These are phyloP conservation scores for Delonix regia DNA, from an alignment of 306 rosid species.

Conservation along the genomic window DNA sequence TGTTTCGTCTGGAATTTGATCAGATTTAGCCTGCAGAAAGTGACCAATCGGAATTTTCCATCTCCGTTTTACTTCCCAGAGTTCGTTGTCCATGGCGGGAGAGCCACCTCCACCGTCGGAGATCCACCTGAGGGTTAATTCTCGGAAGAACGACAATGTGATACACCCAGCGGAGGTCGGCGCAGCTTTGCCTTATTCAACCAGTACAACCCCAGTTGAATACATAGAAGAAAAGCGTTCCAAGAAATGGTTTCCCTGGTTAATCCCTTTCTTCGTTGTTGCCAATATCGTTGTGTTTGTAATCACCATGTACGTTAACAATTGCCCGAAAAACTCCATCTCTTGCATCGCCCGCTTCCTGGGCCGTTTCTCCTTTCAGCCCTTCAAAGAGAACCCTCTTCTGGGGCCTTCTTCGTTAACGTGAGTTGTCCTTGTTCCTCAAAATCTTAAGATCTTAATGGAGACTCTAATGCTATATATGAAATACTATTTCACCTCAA, in stretches of 20 bases:
- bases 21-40: not conserved
- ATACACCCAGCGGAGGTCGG: slow-evolving; percentile 65
- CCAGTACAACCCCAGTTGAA: slow-evolving; percentile 34
- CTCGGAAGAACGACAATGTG: slow-evolving; percentile 40
- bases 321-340: slow-evolving; percentile 82
- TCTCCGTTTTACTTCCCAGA: not conserved
- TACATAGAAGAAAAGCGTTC: slow-evolving; percentile 58
- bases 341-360: slow-evolving; percentile 75
- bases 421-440: slow-evolving; percentile 48
- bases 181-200: slow-evolving; percentile 36
- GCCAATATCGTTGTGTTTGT: slow-evolving; percentile 63
- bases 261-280: slow-evolving; percentile 65
- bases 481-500: not conserved
- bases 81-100: slow-evolving; percentile 47
- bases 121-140: slow-evolving; percentile 50
- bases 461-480: too few relatives aligned
- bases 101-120: slow-evolving; percentile 41
- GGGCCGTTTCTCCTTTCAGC: slow-evolving; percentile 88
- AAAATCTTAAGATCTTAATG: not conserved
- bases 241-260: slow-evolving; percentile 79
- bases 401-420: slow-evolving; percentile 87
- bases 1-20: not conserved
- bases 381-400: slow-evolving; percentile 89
- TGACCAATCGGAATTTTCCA: not conserved
- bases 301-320: slow-evolving; percentile 84